These are phyloP conservation scores for Bacterosira constricta DNA, from an alignment of 108 stramenopile genomes.

Conservation along the genomic window DNA sequence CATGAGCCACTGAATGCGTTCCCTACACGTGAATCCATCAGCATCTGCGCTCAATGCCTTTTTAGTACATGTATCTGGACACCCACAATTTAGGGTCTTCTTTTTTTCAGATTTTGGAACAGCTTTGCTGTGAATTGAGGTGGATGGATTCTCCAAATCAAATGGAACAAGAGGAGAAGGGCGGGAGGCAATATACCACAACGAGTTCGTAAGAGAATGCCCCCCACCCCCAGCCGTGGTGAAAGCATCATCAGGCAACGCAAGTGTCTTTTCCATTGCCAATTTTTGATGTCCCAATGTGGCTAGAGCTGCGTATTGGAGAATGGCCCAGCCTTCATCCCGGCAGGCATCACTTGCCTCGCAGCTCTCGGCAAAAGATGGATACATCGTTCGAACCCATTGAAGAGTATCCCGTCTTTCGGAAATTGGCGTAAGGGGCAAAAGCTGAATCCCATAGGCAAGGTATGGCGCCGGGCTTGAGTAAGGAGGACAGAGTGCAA, in stretches of 20 bases:
- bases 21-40: conserved; percentile 61
- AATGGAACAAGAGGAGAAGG: conserved; percentile 53
- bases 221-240: conserved; percentile 71
- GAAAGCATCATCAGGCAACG: conserved; percentile 57
- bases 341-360: conserved; percentile 50
- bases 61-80: conserved; percentile 64
- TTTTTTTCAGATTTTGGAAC: conserved; percentile 13
- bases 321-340: conserved; percentile 69
- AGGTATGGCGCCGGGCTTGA: conserved; percentile 68
- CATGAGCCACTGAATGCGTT: conserved; percentile 74
- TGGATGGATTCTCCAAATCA: conserved; percentile 31
- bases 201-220: conserved; percentile 73
- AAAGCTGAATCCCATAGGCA: conserved; percentile 84
- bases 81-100: conserved; percentile 50
- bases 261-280: conserved; percentile 50
- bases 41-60: conserved; percentile 56
- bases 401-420: conserved; percentile 80
- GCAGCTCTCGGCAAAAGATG: conserved; percentile 76
- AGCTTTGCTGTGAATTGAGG: conserved; percentile 24
- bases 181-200: conserved; percentile 79
- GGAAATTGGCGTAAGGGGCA: conserved; percentile 86
- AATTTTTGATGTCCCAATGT: conserved; percentile 66
- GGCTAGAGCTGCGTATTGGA: conserved; percentile 67
- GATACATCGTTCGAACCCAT: conserved; percentile 84
- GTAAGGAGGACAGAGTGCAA: conserved; percentile 70